A percentile compares a stretch with the other conserved stretches of the same genome.
Conservation (phyloP, 768 basidiomycete genomes). For the Pleurotus djamor region DNA sequence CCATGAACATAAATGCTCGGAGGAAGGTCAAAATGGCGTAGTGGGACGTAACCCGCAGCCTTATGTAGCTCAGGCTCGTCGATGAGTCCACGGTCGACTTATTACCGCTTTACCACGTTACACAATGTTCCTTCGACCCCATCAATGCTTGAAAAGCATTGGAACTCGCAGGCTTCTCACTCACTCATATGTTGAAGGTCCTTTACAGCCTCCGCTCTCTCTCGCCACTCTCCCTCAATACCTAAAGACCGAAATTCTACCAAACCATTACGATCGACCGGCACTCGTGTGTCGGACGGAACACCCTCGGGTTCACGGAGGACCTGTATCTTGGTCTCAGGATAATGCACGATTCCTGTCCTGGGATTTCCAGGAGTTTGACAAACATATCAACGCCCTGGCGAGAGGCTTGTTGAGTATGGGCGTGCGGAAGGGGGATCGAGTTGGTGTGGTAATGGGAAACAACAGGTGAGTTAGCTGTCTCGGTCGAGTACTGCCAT, state of each 20-base stretch:
- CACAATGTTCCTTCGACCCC: too few species aligned
- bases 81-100: too few species aligned
- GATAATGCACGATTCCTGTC: constrained; percentile 50
- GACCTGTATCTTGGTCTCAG: constrained; percentile 39
- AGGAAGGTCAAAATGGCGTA: too few species aligned
- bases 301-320: constrained; percentile 53
- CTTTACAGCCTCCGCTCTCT: constrained; percentile 53
- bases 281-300: constrained; percentile 70
- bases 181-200: constrained; percentile 56
- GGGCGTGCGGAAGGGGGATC: constrained; percentile 73
- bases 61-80: too few species aligned
- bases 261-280: constrained; percentile 42
- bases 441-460: constrained; percentile 82
- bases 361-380: constrained; percentile 76
- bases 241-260: constrained; percentile 57
- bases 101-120: too few species aligned
- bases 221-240: constrained; percentile 57
- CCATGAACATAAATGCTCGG: too few species aligned
- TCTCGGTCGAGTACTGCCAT: not conserved
- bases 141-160: not conserved
- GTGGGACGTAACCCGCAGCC: too few species aligned
- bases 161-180: constrained; percentile 26
- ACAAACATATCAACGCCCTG: constrained; percentile 61
- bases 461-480: constrained; percentile 64
- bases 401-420: constrained; percentile 67